These are phyloP conservation scores for Pseudocercospora eumusae DNA, from an alignment of 2,329 filamentous ascomycete genomes.

Conservation along the genomic window DNA sequence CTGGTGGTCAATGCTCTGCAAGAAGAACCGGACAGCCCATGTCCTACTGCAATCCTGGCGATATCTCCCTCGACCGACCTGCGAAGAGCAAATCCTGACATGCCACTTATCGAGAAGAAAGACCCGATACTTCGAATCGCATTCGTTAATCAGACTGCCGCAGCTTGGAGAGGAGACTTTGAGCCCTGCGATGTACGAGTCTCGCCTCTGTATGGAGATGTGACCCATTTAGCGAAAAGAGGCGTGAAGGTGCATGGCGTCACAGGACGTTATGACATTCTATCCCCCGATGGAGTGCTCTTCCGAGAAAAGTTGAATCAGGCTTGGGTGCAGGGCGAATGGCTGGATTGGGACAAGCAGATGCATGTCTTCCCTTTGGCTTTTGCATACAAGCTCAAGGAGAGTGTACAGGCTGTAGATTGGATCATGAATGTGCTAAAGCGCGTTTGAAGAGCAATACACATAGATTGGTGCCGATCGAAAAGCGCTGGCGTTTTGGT, in stretches of 20 bases:
- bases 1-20: conserved; percentile 45
- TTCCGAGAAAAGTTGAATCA: conserved; percentile 52
- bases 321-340: conserved; percentile 52
- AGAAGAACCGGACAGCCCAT: conserved; percentile 33
- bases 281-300: conserved; percentile 54
- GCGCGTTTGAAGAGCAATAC: conserved; percentile 9
- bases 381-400: conserved; percentile 51
- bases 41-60: conserved; percentile 45
- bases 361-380: conserved; percentile 63
- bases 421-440: conserved; percentile 47
- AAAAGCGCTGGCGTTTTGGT: not conserved
- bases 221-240: conserved; percentile 43
- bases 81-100: conserved; percentile 49
- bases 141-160: conserved; percentile 47
- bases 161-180: conserved; percentile 47
- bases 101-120: conserved; percentile 43
- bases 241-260: conserved; percentile 56
- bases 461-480: not conserved
- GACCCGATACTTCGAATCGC: conserved; percentile 52
- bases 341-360: conserved; percentile 61
- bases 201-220: conserved; percentile 52
- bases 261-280: conserved; percentile 55
- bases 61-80: conserved; percentile 56
- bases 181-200: conserved; percentile 49
- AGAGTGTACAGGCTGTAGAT: conserved; percentile 50